Base-by-base conservation (phyloP, 164 flowering plant species). In the Piper betle region DNA sequence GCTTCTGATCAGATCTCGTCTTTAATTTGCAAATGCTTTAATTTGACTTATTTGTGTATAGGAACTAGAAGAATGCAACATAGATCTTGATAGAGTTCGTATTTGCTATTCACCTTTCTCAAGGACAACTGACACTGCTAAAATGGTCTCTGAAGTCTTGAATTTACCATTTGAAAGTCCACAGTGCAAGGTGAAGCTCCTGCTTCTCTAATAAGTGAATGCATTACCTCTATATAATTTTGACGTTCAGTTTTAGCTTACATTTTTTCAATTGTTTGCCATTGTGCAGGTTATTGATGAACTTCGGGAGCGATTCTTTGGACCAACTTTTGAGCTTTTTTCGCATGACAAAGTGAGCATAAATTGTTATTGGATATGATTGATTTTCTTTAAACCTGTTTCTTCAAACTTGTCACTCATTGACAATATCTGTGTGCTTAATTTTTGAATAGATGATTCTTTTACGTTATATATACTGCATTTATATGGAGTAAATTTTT, bases 31-130 rank as follows among this genome's bases (percentile, higher is more conserved):
- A 25, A 25, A 0, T 25, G 2, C 10, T 6, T 7, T 6, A 46
- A 11, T 19, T 57, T 13, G n/a, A 8, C 1, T 13, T 17, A 39
- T 50, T 50, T 38, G 41, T 64, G 37, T 78, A 75, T 82, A 93
- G 99, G 81, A 79, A 69, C 72, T 93, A 55, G 71, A 79, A 67
- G 88, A 81, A 60, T 73, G 74, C 13, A 63, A 72, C 63, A 74
- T 84, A 57, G 76, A 78, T 7, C 68, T 87, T 60, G 84, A 83
- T 54, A 76, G 77, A 73, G 92, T 93, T 9, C 81, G 88, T 52
- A 88, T 90, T 69, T 93, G 96, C 73, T 93, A 86, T 70, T 93
- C 99, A 56, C 99, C 99, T 57, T 93, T 93, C 72, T 76, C 95
- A 50, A 84, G 99, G 74, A 88, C 99, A 52, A 77, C 59, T 59